Evolutionary conservation across 2,329 filamentous ascomycete species (phyloP).

Genomic region (Colletotrichum noveboracense): DNA sequence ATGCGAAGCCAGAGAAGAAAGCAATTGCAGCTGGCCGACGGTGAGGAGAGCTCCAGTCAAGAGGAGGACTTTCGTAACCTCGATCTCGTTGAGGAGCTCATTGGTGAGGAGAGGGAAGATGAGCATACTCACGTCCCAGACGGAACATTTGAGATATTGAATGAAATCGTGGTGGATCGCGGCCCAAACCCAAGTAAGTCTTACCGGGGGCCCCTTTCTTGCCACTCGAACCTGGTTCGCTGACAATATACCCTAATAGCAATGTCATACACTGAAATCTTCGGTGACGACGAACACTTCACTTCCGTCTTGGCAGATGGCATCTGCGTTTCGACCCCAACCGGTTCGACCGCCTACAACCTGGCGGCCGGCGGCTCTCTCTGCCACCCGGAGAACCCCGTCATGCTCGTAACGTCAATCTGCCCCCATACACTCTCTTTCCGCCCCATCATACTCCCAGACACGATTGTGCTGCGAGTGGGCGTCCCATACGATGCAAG

Average conservation of each 20-base stretch:
- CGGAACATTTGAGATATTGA: slow-evolving; percentile 86
- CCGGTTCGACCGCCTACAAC: slow-evolving; percentile 86
- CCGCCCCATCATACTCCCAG: slow-evolving; percentile 93
- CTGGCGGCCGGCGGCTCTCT: slow-evolving; percentile 93
- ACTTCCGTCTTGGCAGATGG: slow-evolving; percentile 93
- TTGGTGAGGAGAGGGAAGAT: slow-evolving; percentile 85
- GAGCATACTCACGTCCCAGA: slow-evolving; percentile 86
- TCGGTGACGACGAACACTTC: slow-evolving; percentile 94
- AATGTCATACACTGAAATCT: slow-evolving; percentile 91
- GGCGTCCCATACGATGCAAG: slow-evolving; percentile 95
- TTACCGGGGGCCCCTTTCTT: not conserved
- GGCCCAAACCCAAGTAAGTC: slow-evolving; percentile 87
- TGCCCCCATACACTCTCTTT: slow-evolving; percentile 96
- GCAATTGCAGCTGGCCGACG: slow-evolving; percentile 28
- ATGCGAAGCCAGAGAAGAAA: slow-evolving; percentile 75
- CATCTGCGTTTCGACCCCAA: slow-evolving; percentile 91
- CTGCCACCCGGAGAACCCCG: slow-evolving; percentile 94
- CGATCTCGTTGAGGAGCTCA: slow-evolving; percentile 87
- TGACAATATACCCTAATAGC: slow-evolving; percentile 50
- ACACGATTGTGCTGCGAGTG: slow-evolving; percentile 91
- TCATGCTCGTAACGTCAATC: slow-evolving; percentile 92
- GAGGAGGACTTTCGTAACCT: slow-evolving; percentile 47
- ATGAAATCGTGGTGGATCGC: slow-evolving; percentile 95
- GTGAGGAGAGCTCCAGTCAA: slow-evolving; percentile 29
- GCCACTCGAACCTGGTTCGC: not conserved